These are phyloP conservation scores for Hypoxylon crocopeplum DNA, from an alignment of 495 filamentous ascomycete species.

Conservation along the genomic window DNA sequence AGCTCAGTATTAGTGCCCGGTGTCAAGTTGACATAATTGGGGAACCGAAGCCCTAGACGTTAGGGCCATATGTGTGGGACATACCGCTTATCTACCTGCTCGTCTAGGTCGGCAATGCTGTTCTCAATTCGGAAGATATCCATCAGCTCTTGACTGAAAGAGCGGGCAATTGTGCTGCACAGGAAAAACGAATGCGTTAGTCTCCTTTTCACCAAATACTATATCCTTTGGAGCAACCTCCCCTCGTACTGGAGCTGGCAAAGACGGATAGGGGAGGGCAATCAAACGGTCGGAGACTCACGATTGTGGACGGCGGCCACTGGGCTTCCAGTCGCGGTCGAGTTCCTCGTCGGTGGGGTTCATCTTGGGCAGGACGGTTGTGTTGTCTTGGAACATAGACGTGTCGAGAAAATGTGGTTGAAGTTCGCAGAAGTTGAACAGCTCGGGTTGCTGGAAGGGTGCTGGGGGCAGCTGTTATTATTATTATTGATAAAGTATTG, in stretches of 20 bases:
- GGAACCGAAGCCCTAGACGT: not conserved
- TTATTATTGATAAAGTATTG: slow-evolving; percentile 31
- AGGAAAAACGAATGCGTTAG: slow-evolving; percentile 16
- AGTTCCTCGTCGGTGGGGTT: slow-evolving; percentile 66
- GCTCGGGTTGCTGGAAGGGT: slow-evolving; percentile 13
- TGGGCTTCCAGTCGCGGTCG: slow-evolving; percentile 79
- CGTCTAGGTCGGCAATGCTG: slow-evolving; percentile 75
- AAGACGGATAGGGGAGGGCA: not conserved
- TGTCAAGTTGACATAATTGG: not conserved
- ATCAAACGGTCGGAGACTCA: slow-evolving; percentile 54
- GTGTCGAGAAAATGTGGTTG: not conserved
- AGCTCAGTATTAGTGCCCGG: slow-evolving; percentile 17
- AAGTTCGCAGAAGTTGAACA: slow-evolving; percentile 18
- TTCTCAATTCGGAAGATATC: slow-evolving; percentile 88
- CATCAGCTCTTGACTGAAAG: slow-evolving; percentile 85
- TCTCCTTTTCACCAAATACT: too few species aligned
- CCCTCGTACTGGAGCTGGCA: too few species aligned
- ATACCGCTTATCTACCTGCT: slow-evolving; percentile 85
- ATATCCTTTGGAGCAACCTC: too few species aligned
- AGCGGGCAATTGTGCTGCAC: slow-evolving; percentile 81
- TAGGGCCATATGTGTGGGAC: slow-evolving; percentile 42
- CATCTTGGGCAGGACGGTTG: slow-evolving; percentile 37
- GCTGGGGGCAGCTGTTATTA: slow-evolving; percentile 25
- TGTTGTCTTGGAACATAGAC: slow-evolving; percentile 14
- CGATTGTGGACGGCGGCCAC: slow-evolving; percentile 78